These are phyloP conservation scores for Claviceps pusilla DNA, from an alignment of 2,329 filamentous ascomycete species.

Conservation along the genomic window DNA sequence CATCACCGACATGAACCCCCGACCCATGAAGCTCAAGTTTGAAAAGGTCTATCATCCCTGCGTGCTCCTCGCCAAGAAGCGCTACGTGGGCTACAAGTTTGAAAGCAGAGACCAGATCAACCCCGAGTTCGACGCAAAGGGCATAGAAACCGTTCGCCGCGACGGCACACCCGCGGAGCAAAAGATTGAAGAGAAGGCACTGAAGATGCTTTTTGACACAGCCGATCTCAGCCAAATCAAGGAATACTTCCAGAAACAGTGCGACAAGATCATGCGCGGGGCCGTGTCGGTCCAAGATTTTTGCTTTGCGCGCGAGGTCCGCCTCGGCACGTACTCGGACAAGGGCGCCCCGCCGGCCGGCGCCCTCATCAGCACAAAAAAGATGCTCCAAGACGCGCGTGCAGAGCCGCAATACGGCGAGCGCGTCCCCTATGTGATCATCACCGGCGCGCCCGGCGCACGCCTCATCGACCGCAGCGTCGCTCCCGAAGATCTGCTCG, in stretches of 20 bases:
- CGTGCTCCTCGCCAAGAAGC: slow-evolving; percentile 86
- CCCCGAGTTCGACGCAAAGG: slow-evolving; percentile 93
- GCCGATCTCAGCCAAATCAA: slow-evolving; percentile 82
- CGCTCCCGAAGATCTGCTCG: slow-evolving; percentile 66
- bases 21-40: slow-evolving; percentile 89
- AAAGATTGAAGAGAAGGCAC: slow-evolving; percentile 84
- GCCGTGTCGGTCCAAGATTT: slow-evolving; percentile 87
- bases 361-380: slow-evolving; percentile 71
- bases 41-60: slow-evolving; percentile 98
- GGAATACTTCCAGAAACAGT: slow-evolving; percentile 76
- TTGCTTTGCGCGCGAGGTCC: slow-evolving; percentile 86
- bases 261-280: slow-evolving; percentile 80
- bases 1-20: slow-evolving; percentile 78
- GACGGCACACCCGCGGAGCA: slow-evolving; percentile 93
- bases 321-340: slow-evolving; percentile 68
- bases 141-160: slow-evolving; percentile 89
- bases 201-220: slow-evolving; percentile 81
- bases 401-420: slow-evolving; percentile 90
- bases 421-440: slow-evolving; percentile 84
- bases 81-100: slow-evolving; percentile 96
- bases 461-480: slow-evolving; percentile 81
- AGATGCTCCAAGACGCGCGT: slow-evolving; percentile 74
- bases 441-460: slow-evolving; percentile 74
- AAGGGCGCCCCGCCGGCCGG: slow-evolving; percentile 69
- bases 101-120: slow-evolving; percentile 59